Base-by-base conservation (phyloP, 768 basidiomycete genomes). In the Boletus eberwhitei region DNA sequence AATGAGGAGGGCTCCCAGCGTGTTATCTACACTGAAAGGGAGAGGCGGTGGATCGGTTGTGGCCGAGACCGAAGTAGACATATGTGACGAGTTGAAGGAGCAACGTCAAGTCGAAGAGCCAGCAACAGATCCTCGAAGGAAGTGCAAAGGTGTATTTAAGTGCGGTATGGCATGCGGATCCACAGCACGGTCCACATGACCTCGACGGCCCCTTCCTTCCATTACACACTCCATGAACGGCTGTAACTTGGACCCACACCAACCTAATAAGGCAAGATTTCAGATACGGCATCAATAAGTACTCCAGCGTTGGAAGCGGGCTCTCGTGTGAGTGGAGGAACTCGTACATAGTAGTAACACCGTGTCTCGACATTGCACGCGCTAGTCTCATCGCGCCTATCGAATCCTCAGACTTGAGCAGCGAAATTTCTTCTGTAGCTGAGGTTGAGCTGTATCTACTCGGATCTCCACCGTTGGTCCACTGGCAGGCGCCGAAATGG, bases 1-100 rank as follows among this genome's bases (percentile, higher is more conserved):
- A 5, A 84, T 52, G 22, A 85, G 70, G 36, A 84, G 65, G 26
- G 84, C 76, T 8, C 84, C 85, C 3, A 86, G 72, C 0, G 79
- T 83, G 52, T 78, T 77, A 26, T 66, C 48, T 16, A 57, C 48
- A 57, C 78, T 75, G 37, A 80, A 75, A 31, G 60, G 55, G 11
- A 61, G 42, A n/a, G 42, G 19, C 21, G 47, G 26, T 24, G 53
- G 43, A 39, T 9, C 16, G 8, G 38, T 17, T 17, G 38, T 26
- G 31, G 55, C 19, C 16, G 47, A 8, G 24, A 12, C 29, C 11
- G 47, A 42, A 37, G 56, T n/a, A 29, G 54, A 53, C 62, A 63
- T 63, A n/a, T 9, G 24, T 43, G 50, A 34, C 34, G 41, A 29
- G 31, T 4, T 12, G 7, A 50, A 50, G 19, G 57, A 43, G 34